Evolutionary conservation across 208 protist species (phyloP), one percentile per base, ranked within the genome.

Genomic region (Angomonas deanei): DNA sequence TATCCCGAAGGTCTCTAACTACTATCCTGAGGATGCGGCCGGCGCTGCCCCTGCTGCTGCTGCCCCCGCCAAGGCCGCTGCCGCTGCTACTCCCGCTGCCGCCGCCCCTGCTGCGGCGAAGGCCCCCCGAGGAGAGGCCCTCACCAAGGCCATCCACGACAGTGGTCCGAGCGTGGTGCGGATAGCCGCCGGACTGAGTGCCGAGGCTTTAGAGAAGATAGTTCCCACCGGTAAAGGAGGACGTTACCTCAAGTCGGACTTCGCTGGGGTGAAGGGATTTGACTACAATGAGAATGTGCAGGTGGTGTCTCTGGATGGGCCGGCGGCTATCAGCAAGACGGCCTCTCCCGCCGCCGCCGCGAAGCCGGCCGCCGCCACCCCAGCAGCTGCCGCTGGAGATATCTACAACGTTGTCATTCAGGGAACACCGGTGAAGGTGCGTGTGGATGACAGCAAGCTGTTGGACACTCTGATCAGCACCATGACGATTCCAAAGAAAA

Each of bases 131-230:
- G 19, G 58, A 19, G n/a, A 53, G 11, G 47, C 63, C 24, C 21
- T 70, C 24, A 19, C 33, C 46, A 38, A 68, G 28, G 82, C 88
- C 4, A 72, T 94, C 31, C 63, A 65, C 15, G 83, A 78, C 1
- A 94, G 88, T 55, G 88, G 88, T 33, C 88, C 88, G 6, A 83
- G 84, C 36, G 88, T 94, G 27, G 69, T 83, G 21, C 88, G 88
- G 55, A 88, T 94, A 36, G 88, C 84, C 3, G 76, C 83, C 23
- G 74, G 83, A 11, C 71, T 94, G 0, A 75, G 77, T 47, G 61
- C 54, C 5, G 36, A 21, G 5, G 60, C 68, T 1, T 48, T 94
- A 10, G 72, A 79, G 30, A 48, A 31, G 28, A 70, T 94, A 47
- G 53, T 38, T 0, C 85, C 85, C 3, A 82, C 83, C 13, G 88